Conservation (phyloP, 108 stramenopile genomes). For the Seminavis robusta region DNA sequence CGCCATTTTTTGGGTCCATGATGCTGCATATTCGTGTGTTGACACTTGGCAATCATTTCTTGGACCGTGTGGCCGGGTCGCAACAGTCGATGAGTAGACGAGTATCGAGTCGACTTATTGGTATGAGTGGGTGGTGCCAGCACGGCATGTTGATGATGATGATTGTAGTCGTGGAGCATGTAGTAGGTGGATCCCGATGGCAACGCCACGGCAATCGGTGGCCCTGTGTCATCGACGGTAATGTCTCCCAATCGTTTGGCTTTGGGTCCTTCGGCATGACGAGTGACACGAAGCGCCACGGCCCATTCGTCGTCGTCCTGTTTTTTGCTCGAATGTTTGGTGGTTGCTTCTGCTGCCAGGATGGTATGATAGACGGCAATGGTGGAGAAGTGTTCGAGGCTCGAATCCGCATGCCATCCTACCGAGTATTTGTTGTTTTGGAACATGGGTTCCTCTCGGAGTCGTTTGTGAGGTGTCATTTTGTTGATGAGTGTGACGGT, state of each 20-base stretch:
- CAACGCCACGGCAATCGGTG: constrained; percentile 40
- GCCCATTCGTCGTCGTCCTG: constrained; percentile 31
- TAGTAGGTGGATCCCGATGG: constrained; percentile 72
- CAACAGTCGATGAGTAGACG: constrained; percentile 57
- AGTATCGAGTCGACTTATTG: constrained; percentile 29
- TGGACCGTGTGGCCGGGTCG: constrained; percentile 41
- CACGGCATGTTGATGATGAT: constrained; percentile 72
- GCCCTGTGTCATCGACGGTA: constrained; percentile 16
- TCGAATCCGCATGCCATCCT: constrained; percentile 88
- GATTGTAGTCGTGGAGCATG: constrained; percentile 85
- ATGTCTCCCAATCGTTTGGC: no score
- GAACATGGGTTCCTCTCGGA: constrained; percentile 23
- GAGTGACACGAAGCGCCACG: constrained; percentile 50
- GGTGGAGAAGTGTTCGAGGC: constrained; percentile 72
- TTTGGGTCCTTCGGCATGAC: constrained; percentile 42
- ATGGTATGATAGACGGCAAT: constrained; percentile 73
- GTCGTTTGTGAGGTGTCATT: constrained; percentile 24
- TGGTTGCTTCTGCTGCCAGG: constrained; percentile 5
- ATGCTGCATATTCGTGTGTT: constrained; percentile 36
- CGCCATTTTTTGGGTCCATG: constrained; percentile 52
- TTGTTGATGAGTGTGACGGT: constrained; percentile 80
- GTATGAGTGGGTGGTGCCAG: constrained; percentile 36
- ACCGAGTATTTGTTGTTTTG: constrained; percentile 49
- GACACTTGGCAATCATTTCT: constrained; percentile 31
- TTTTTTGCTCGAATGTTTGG: no score